These are phyloP conservation scores for Capsicum rhomboideum DNA, from an alignment of 257 asterid species.

Conservation along the genomic window DNA sequence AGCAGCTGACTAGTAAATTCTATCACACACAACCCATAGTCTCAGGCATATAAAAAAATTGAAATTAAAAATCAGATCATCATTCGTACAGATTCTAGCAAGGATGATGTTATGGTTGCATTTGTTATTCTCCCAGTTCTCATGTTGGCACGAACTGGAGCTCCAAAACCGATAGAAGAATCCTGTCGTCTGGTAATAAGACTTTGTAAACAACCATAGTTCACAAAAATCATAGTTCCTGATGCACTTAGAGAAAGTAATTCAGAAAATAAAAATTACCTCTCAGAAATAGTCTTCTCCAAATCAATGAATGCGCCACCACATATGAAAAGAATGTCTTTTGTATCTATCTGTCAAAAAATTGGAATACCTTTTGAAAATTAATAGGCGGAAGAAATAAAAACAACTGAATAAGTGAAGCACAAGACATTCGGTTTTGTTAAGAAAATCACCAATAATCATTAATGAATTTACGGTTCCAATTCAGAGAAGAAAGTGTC, in stretches of 20 bases:
- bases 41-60: neutral
- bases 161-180: slow-evolving; percentile 93
- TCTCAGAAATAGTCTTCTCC: slow-evolving; percentile 90
- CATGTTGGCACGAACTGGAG: slow-evolving; percentile 89
- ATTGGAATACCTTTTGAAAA: neutral
- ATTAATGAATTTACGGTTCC: neutral
- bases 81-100: slow-evolving; percentile 78
- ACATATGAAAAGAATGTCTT: slow-evolving; percentile 84
- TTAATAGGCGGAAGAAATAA: neutral
- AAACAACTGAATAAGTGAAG: neutral
- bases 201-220: neutral
- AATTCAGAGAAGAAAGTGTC: neutral
- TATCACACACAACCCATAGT: neutral
- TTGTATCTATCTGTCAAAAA: slow-evolving; percentile 71
- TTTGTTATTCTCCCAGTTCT: slow-evolving; percentile 68
- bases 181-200: slow-evolving; percentile 68
- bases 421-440: neutral
- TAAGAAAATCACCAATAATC: neutral
- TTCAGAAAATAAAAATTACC: slow-evolving; percentile 34
- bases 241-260: neutral
- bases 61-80: neutral
- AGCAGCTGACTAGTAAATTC: neutral
- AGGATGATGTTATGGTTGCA: slow-evolving; percentile 72
- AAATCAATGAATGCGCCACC: slow-evolving; percentile 94
- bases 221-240: neutral